Conservation (phyloP, 371 early-diverging fungal genomes). For the Coemansia sp. region DNA sequence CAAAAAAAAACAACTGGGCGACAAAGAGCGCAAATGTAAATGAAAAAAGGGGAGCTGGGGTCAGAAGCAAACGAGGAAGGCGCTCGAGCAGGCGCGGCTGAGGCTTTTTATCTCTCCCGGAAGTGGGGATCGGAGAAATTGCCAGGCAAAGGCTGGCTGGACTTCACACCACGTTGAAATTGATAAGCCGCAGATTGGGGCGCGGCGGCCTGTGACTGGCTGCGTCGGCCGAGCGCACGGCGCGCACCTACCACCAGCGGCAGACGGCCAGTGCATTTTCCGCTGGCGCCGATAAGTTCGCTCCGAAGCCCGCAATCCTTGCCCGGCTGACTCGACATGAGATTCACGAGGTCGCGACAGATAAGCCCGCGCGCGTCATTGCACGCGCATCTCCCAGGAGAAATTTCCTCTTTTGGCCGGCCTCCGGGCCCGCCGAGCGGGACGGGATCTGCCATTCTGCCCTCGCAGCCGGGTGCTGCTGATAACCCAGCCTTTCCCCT, state of each 20-base stretch:
- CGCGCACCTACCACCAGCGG: not conserved
- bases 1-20: slow-evolving; percentile 1
- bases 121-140: slow-evolving; percentile 5
- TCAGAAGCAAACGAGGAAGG: slow-evolving; percentile 2
- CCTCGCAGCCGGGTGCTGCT: too few species aligned
- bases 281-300: not conserved
- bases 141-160: not conserved
- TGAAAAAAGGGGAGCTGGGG: not conserved
- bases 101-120: not conserved
- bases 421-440: not conserved
- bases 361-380: not conserved
- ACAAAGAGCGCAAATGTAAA: slow-evolving; percentile 5
- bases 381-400: not conserved
- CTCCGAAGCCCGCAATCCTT: slow-evolving; percentile 3
- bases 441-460: not conserved
- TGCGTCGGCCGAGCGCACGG: slow-evolving; percentile 5
- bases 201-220: slow-evolving; percentile 3
- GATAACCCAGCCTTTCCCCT: too few species aligned
- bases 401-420: slow-evolving; percentile 3
- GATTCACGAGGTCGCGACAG: slow-evolving; percentile 2
- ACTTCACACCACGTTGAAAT: slow-evolving; percentile 5
- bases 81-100: not conserved
- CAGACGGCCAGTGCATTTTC: not conserved
- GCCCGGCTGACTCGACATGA: not conserved
- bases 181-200: slow-evolving; percentile 13